phyloP scores from a whole-genome alignment of 129 eudicot species.

The Flaveria trinervia region DNA sequence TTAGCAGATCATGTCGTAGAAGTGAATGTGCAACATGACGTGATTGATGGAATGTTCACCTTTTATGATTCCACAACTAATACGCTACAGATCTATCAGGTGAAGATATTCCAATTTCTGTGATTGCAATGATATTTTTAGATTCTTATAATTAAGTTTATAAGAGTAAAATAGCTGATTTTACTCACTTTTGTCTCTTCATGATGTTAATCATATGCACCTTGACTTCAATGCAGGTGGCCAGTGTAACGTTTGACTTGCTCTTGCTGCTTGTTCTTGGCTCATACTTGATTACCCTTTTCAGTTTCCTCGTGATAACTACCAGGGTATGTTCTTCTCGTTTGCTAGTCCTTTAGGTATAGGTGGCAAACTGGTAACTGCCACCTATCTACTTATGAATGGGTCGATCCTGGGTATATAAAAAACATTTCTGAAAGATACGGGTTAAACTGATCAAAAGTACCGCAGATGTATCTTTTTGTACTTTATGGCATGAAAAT shows the following conservation, averaged over 20 bases:
- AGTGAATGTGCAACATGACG: slow-evolving; percentile 84
- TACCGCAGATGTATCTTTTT: neutral
- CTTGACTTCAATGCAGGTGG: slow-evolving; percentile 63
- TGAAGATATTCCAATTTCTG: slow-evolving; percentile 10
- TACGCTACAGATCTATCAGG: slow-evolving; percentile 88
- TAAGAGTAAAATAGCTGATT: neutral
- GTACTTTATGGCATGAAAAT: neutral
- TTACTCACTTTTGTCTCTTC: neutral
- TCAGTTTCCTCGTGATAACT: slow-evolving; percentile 77
- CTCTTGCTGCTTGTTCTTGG: slow-evolving; percentile 83
- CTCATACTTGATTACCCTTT: slow-evolving; percentile 85
- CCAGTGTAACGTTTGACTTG: slow-evolving; percentile 95
- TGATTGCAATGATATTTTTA: neutral
- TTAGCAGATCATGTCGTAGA: slow-evolving; percentile 79
- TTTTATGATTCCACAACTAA: slow-evolving; percentile 80
- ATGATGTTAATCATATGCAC: slow-evolving; percentile 12
- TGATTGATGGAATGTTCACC: slow-evolving; percentile 79
- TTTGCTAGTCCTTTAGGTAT: slow-evolving; percentile 4
- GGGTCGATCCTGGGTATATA: neutral
- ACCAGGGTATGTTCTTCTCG: slow-evolving; percentile 64
- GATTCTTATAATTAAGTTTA: neutral
- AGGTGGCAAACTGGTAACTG: neutral
- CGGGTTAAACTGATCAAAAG: neutral
- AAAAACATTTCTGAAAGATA: neutral
- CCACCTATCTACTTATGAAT: slow-evolving; percentile 4